Percentiles rank a stretch among this genome's conserved stretches.
Conservation (phyloP, 805 yeast species). For the Wickerhamomyces alni region DNA sequence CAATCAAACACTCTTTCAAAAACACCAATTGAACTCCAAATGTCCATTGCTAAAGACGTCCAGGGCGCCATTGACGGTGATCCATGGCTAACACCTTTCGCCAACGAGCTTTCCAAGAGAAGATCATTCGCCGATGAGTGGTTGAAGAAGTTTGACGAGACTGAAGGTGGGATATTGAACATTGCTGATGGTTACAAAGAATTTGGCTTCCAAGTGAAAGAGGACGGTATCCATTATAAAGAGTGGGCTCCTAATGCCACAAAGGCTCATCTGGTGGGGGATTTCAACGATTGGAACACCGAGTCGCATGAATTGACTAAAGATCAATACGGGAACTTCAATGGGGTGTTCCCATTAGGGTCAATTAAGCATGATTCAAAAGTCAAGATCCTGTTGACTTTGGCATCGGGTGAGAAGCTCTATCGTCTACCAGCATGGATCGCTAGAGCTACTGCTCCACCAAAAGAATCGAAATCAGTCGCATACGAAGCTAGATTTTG, state of each 20-base stretch:
- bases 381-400: slow-evolving; percentile 61
- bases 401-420: slow-evolving; percentile 62
- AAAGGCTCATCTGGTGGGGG: slow-evolving; percentile 79
- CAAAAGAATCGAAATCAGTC: slow-evolving; percentile 39
- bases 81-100: slow-evolving; percentile 81
- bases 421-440: slow-evolving; percentile 91
- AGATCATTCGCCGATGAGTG: slow-evolving; percentile 61
- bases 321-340: slow-evolving; percentile 71
- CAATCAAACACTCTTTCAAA: too few species aligned
- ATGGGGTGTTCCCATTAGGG: slow-evolving; percentile 50
- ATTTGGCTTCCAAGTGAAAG: slow-evolving; percentile 71
- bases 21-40: too few species aligned
- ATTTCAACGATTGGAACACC: slow-evolving; percentile 81
- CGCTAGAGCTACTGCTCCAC: slow-evolving; percentile 72
- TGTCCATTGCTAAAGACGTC: slow-evolving; percentile 12
- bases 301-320: slow-evolving; percentile 46
- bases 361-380: slow-evolving; percentile 80
- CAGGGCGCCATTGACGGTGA: slow-evolving; percentile 63
- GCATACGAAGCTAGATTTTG: slow-evolving; percentile 86
- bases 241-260: slow-evolving; percentile 92
- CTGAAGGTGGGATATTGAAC: slow-evolving; percentile 59
- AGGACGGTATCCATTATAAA: slow-evolving; percentile 46
- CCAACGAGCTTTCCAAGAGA: slow-evolving; percentile 62
- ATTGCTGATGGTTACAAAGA: slow-evolving; percentile 73
- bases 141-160: slow-evolving; percentile 44